Evolutionary conservation across 768 basidiomycete genomes (phyloP).

Genomic region (Pisolithus microcarpus): DNA sequence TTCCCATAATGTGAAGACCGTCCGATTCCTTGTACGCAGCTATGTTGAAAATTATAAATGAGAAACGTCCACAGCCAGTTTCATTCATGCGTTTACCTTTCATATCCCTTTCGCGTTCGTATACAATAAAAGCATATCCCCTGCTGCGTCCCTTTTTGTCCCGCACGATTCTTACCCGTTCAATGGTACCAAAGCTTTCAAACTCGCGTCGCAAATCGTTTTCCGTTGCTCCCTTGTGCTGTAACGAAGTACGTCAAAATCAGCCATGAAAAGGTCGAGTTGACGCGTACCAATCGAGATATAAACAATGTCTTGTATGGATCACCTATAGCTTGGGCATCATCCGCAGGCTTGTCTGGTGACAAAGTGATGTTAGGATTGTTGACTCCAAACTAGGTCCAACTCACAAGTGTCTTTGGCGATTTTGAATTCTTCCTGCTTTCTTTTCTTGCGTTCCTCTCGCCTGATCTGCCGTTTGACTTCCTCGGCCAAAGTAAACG

Average conservation of each 20-base stretch:
- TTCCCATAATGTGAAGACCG: constrained; percentile 91
- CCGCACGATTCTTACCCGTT: constrained; percentile 87
- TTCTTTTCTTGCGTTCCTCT: constrained; percentile 73
- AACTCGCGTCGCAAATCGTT: constrained; percentile 92
- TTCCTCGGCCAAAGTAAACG: constrained; percentile 78
- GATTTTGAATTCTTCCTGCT: constrained; percentile 64
- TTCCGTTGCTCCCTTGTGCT: constrained; percentile 92
- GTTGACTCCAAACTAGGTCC: background rate
- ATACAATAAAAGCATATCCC: constrained; percentile 96
- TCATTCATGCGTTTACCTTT: constrained; percentile 56
- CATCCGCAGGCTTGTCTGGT: constrained; percentile 88
- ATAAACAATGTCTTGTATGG: constrained; percentile 99
- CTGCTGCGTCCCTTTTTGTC: constrained; percentile 83
- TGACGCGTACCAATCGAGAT: constrained; percentile 65
- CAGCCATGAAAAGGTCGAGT: constrained; percentile 1
- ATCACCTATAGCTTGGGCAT: constrained; percentile 85
- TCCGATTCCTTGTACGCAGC: constrained; percentile 99
- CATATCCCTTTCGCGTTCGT: constrained; percentile 98
- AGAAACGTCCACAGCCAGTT: constrained; percentile 6
- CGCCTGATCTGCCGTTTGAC: constrained; percentile 69
- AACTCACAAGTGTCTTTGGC: constrained; percentile 82
- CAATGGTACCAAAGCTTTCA: constrained; percentile 90
- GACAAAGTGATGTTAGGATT: constrained; percentile 7
- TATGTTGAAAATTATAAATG: constrained; percentile 25
- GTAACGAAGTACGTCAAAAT: constrained; percentile 14